Evolutionary conservation across 441 rosid genomes (phyloP).

Genomic region (Metrosideros polymorpha): DNA sequence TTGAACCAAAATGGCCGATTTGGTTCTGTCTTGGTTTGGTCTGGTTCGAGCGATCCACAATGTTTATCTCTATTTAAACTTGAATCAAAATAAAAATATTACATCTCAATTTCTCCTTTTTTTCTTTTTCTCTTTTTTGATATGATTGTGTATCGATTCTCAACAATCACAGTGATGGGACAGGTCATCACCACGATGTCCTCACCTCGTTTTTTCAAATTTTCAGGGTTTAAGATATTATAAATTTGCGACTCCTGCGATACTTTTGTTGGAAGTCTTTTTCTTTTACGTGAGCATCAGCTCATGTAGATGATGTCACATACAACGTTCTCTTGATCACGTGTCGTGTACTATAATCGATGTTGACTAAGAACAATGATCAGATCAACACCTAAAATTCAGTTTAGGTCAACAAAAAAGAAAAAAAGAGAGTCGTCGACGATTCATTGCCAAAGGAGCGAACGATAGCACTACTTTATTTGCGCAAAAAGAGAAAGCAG

Average conservation of each 20-base stretch:
- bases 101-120: no score
- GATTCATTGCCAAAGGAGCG: background rate
- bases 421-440: background rate
- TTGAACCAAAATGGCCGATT: no score
- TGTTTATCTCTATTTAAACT: no score
- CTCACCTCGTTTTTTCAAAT: background rate
- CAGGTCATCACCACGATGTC: background rate
- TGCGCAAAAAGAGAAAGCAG: background rate
- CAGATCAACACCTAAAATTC: background rate
- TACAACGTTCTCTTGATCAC: background rate
- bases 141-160: no score
- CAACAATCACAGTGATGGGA: background rate
- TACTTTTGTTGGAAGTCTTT: no score
- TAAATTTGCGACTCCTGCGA: no score
- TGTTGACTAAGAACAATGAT: background rate
- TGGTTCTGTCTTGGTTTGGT: no score
- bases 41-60: no score
- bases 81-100: no score
- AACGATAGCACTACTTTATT: background rate
- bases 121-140: no score
- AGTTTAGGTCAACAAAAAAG: background rate
- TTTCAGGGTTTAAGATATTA: background rate
- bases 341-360: background rate
- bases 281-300: background rate
- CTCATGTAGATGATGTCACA: background rate